Percentiles rank a stretch among this genome's conserved stretches.
Evolutionary conservation across 305 asterid genomes (phyloP).

Genomic region (Rubia balearica): DNA sequence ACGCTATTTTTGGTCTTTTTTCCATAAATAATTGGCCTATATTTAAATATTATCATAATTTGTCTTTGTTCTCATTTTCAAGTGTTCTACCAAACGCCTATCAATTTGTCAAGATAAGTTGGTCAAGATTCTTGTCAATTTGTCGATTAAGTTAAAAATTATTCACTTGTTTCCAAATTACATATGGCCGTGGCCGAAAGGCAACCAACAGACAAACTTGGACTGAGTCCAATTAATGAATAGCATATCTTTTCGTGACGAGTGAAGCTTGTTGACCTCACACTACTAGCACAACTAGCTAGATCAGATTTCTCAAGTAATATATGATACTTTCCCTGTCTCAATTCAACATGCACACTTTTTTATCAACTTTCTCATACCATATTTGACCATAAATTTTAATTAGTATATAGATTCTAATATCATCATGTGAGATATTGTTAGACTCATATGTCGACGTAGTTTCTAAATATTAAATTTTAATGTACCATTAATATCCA

Average conservation of each 20-base stretch:
- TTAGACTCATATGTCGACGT: too few relatives aligned
- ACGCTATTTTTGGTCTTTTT: not conserved
- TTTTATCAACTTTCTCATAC: too few relatives aligned
- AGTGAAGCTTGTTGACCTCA: slow-evolving; percentile 2
- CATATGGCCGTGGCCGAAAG: not conserved
- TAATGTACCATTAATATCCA: too few relatives aligned
- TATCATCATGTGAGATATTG: too few relatives aligned
- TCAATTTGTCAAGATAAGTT: not conserved
- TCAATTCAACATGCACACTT: too few relatives aligned
- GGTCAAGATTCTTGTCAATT: not conserved
- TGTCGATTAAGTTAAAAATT: not conserved
- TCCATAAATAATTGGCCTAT: too few relatives aligned
- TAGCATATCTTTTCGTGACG: not conserved
- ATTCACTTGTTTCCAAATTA: not conserved
- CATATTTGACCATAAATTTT: too few relatives aligned
- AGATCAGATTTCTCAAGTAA: not conserved
- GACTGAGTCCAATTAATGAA: not conserved
- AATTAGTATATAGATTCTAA: too few relatives aligned
- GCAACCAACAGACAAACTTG: not conserved
- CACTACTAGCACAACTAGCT: not conserved
- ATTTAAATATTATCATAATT: not conserved
- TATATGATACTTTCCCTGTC: not conserved
- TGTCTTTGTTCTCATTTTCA: not conserved
- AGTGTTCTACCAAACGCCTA: not conserved
- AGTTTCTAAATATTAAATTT: too few relatives aligned